Percentiles rank a stretch among this genome's conserved stretches.
Evolutionary conservation across 331 rosid genomes (phyloP).

Genomic region (Arachis monticola): DNA sequence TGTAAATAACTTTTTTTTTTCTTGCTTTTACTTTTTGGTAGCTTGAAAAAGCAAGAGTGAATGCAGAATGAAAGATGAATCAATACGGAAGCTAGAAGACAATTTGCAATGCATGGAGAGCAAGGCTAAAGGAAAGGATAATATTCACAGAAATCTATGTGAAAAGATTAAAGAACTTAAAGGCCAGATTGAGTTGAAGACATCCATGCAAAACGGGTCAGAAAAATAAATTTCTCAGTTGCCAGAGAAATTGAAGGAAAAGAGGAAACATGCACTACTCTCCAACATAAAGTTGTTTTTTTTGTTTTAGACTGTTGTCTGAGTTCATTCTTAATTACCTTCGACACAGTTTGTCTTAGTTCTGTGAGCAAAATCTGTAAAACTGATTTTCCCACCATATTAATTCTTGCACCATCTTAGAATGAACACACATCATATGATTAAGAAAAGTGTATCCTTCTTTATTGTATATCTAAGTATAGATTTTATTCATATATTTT

Average conservation of each 20-base stretch:
- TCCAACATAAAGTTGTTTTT: no score
- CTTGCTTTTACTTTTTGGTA: constrained; percentile 36
- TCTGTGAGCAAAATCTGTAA: neutral
- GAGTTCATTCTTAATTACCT: neutral
- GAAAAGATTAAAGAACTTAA: constrained; percentile 85
- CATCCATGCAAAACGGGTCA: no score
- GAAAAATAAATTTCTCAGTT: no score
- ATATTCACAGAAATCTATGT: constrained; percentile 57
- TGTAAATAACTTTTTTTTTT: constrained; percentile 19
- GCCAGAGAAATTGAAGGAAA: no score
- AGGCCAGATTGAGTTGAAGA: constrained; percentile 39
- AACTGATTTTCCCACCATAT: constrained; percentile 1
- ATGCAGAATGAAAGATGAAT: constrained; percentile 74
- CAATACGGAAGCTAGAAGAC: constrained; percentile 75
- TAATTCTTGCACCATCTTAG: neutral
- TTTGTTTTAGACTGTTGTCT: neutral
- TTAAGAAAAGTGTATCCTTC: neutral
- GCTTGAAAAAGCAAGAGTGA: constrained; percentile 82
- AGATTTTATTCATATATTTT: no score
- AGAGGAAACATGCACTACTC: no score
- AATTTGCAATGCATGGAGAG: constrained; percentile 70
- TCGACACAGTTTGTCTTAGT: neutral
- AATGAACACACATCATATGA: neutral
- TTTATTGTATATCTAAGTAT: neutral
- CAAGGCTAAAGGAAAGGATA: constrained; percentile 78